Evolutionary conservation across 2,329 filamentous ascomycete species (phyloP), one percentile per base, ranked within the genome.

Genomic region (Fusarium torreyae): DNA sequence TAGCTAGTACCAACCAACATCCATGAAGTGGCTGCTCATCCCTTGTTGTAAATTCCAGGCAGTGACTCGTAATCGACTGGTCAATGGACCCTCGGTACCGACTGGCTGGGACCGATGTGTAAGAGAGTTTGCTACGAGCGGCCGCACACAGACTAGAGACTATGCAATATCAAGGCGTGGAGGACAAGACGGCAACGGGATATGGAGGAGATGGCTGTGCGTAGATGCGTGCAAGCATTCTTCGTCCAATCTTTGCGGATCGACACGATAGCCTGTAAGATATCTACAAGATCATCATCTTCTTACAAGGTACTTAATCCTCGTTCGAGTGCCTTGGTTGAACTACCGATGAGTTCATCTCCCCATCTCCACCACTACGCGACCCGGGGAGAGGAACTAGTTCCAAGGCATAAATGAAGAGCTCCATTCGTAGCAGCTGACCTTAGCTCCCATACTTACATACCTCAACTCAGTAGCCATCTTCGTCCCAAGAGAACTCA

Each of bases 51-150:
- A 55, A 45, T 57, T 55, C 55, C 63, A 57, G 70, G 69, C 60
- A 68, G 63, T 57, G 59, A 57, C 56, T 64, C 53, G 54, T 58
- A 66, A 59, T 56, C 57, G 51, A 54, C 59, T 70, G 66, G 57
- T 51, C 53, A 51, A 66, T 56, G 54, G 46, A 60, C 45, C 42
- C 68, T 74, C 61, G 72, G 53, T 74, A 71, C 69, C 71, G 69
- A 64, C 59, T 63, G 54, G 40, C 57, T 64, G 69, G 73, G 61
- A 70, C 68, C 67, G 66, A 71, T 72, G 75, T 73, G 67, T 57
- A 62, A 67, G 66, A 74, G 60, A 57, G 57, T 69, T 13, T 50
- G 42, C 48, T 51, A 40, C 45, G 62, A 49, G 57, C 64, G 65
- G 58, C 61, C 66, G 64, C 69, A 66, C 45, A 54, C 54, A 56